phyloP scores from a whole-genome alignment of 495 filamentous ascomycete species.

The Darksidea phi region DNA sequence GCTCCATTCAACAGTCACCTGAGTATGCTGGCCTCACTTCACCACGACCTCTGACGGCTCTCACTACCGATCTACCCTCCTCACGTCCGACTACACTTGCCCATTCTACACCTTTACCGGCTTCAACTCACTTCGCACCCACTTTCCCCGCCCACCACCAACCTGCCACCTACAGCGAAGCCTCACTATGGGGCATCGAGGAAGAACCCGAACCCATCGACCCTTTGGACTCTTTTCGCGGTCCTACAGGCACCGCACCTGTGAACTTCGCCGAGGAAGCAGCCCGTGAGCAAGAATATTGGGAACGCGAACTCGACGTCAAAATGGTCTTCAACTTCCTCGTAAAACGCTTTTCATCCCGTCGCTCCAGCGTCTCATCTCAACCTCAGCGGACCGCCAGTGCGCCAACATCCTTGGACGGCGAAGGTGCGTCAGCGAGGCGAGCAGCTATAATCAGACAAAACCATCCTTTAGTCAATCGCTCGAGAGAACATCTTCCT shows the following conservation, averaged over 20 bases:
- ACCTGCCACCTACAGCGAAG: slow-evolving; percentile 44
- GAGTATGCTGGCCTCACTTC: slow-evolving; percentile 56
- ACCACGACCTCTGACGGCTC: neutral
- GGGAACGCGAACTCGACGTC: slow-evolving; percentile 83
- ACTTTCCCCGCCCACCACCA: slow-evolving; percentile 34
- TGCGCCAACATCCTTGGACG: slow-evolving; percentile 42
- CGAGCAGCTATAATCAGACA: slow-evolving; percentile 80
- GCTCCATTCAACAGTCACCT: slow-evolving; percentile 40
- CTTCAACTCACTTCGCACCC: slow-evolving; percentile 51
- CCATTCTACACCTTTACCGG: slow-evolving; percentile 33
- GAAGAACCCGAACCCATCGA: slow-evolving; percentile 50
- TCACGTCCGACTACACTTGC: slow-evolving; percentile 15
- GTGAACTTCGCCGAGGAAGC: slow-evolving; percentile 29
- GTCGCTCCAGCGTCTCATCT: slow-evolving; percentile 16
- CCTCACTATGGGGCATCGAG: slow-evolving; percentile 67
- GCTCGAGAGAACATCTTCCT: slow-evolving; percentile 11
- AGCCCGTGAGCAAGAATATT: slow-evolving; percentile 60
- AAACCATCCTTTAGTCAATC: slow-evolving; percentile 62
- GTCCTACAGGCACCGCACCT: slow-evolving; percentile 25
- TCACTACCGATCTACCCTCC: slow-evolving; percentile 5
- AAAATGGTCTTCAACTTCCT: slow-evolving; percentile 87
- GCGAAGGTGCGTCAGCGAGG: slow-evolving; percentile 58
- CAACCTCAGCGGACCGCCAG: slow-evolving; percentile 6
- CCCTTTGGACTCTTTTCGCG: slow-evolving; percentile 24
- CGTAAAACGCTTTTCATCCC: slow-evolving; percentile 64